phyloP scores from a whole-genome alignment of 1,139 yeast genomes.

The Geotrichum australiense region DNA sequence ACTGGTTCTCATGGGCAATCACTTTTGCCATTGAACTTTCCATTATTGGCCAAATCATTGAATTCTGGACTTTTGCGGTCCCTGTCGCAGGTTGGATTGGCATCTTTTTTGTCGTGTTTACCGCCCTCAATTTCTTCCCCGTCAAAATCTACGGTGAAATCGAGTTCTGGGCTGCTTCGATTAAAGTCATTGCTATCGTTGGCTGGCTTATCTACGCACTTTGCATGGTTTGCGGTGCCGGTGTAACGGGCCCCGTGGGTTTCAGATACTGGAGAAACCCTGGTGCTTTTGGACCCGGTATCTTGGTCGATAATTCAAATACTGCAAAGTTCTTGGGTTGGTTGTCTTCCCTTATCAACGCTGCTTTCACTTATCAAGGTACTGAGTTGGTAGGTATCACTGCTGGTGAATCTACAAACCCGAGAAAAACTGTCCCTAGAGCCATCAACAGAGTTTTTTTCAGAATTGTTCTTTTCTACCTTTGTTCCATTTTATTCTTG shows the following conservation, averaged over 20 bases:
- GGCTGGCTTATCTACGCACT: constrained; percentile 55
- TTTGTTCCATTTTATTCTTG: constrained; percentile 42
- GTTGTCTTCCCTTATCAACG: constrained; percentile 48
- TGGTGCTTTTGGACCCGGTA: constrained; percentile 40
- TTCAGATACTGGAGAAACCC: constrained; percentile 41
- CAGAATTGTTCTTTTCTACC: constrained; percentile 43
- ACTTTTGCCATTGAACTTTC: constrained; percentile 57
- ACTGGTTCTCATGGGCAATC: constrained; percentile 60
- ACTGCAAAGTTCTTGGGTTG: constrained; percentile 46
- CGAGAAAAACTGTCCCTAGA: constrained; percentile 50
- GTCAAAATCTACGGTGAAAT: constrained; percentile 58
- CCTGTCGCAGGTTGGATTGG: constrained; percentile 52
- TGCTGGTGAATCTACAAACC: constrained; percentile 60
- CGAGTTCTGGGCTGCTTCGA: constrained; percentile 59
- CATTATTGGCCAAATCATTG: constrained; percentile 51
- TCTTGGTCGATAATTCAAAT: constrained; percentile 39
- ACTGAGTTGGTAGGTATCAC: constrained; percentile 59
- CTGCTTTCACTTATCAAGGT: constrained; percentile 65
- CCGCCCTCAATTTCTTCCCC: constrained; percentile 47
- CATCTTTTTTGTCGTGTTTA: constrained; percentile 51
- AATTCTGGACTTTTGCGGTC: constrained; percentile 54
- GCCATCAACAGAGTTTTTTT: constrained; percentile 54
- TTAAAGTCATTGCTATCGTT: constrained; percentile 50
- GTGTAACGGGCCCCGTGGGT: constrained; percentile 40
- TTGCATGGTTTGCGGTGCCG: constrained; percentile 58